Conservation (phyloP, 2,329 filamentous ascomycete genomes). For the Celoporthe dispersa region DNA sequence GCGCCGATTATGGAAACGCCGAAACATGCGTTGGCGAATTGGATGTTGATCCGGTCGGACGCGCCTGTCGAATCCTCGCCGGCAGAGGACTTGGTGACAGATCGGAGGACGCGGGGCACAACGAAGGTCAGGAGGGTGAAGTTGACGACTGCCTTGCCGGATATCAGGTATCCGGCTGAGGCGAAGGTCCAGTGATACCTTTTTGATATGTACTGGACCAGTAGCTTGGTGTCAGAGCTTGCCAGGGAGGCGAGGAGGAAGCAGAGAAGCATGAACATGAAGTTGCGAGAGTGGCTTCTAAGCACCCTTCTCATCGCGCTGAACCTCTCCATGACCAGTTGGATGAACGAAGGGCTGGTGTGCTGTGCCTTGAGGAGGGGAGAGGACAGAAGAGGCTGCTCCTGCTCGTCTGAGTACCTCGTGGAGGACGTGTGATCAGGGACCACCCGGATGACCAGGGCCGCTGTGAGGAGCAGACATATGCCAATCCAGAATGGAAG, state of each 20-base stretch:
- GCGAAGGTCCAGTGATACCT: conserved; percentile 53
- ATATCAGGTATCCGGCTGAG: conserved; percentile 52
- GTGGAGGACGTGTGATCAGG: conserved; percentile 30
- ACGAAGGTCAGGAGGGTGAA: conserved; percentile 48
- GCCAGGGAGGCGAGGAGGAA: conserved; percentile 54
- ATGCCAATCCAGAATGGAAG: conserved; percentile 50
- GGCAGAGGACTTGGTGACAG: conserved; percentile 18
- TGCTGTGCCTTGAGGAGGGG: conserved; percentile 44
- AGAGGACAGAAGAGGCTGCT: conserved; percentile 45
- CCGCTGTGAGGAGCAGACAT: conserved; percentile 40
- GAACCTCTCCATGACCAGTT: conserved; percentile 37
- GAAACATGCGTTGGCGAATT: conserved; percentile 44
- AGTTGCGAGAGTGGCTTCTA: conserved; percentile 45
- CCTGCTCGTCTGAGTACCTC: conserved; percentile 39
- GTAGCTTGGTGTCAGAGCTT: conserved; percentile 55
- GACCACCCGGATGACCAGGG: conserved; percentile 40
- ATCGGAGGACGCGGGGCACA: conserved; percentile 44
- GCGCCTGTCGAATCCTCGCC: conserved; percentile 31
- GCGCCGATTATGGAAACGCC: conserved; percentile 47
- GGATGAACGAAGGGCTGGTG: conserved; percentile 30
- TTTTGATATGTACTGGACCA: conserved; percentile 56
- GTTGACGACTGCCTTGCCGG: conserved; percentile 53
- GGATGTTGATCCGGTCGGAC: conserved; percentile 39
- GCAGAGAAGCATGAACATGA: conserved; percentile 47
- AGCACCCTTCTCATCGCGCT: conserved; percentile 40